Evolutionary conservation across 129 eudicot species (phyloP), one percentile per base, ranked within the genome.

Genomic region (Helichrysum umbraculigerum): DNA sequence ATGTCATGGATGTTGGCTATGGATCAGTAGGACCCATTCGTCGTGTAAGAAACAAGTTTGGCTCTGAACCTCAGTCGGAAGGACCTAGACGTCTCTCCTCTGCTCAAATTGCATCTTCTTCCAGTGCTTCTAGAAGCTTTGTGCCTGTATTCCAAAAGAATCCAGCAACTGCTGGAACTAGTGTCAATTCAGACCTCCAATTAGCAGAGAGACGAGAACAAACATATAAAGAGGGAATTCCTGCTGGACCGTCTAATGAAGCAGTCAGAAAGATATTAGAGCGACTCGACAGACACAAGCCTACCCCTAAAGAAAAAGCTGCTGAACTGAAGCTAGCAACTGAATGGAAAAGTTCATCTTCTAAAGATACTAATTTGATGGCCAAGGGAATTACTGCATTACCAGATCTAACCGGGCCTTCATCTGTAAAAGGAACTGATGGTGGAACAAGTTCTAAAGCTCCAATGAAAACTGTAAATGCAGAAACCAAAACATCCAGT

Each of bases 11-110:
- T 34, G 87, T 77, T 77, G 83, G 81, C 68, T 83, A 87, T 81
- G 91, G 93, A 74, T 84, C 98, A 19, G 93, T 83, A 79, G 98
- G 98, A 17, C 93, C 97, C 20, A 82, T 93, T 74, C 93, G 96
- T 64, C 86, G 93, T 22, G 73, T 79, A 20, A 79, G 90, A 44
- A 85, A 82, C 70, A 93, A 83, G 34, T 83, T 83, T 71, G 77
- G 86, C 21, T 83, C 90, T 30, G 96, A 83, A 82, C 80, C 84
- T 68, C 86, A 66, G 19, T 76, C 85, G 16, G 82, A 87, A 79
- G 86, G 87, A 85, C 83, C 92, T 52, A 73, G 81, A 67, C 78
- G 78, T 63, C 69, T 39, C n/a, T 76, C 76, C 54, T 66, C 87
- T 29, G 74, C 86, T 74, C 87, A 76, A 22, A 71, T 83, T 14